A percentile compares a stretch with the other conserved stretches of the same genome.
Evolutionary conservation across 1,284 basidiomycete species (phyloP).

Genomic region (Ceratobasidium sp.): DNA sequence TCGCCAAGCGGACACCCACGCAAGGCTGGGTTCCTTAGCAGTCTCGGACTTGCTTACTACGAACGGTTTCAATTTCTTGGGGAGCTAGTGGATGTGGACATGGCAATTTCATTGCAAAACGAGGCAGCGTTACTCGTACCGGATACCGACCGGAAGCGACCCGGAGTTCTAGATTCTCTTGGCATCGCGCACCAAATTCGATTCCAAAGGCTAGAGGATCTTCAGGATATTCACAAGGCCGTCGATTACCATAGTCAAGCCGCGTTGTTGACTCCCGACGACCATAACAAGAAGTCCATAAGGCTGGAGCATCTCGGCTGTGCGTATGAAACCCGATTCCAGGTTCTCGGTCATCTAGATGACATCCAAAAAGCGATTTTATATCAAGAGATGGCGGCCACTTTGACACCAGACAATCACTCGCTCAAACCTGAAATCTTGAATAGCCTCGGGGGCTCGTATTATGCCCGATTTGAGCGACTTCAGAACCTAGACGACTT

Average conservation of each 20-base stretch:
- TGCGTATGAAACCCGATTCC: not conserved
- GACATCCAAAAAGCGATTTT: not conserved
- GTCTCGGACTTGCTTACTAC: not conserved
- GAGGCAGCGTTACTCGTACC: not conserved
- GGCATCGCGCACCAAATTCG: not conserved
- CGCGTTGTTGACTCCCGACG: not conserved
- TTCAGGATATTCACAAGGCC: not conserved
- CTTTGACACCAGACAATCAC: not conserved
- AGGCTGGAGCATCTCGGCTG: not conserved
- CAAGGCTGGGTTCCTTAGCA: not conserved
- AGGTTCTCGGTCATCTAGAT: not conserved
- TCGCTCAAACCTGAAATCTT: not conserved
- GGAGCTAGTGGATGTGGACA: slow-evolving; percentile 2
- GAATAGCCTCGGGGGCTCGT: not conserved
- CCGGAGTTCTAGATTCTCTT: not conserved
- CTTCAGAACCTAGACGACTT: not conserved
- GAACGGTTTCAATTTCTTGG: not conserved
- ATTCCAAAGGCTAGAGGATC: not conserved
- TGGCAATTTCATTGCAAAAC: not conserved
- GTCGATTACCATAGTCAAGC: not conserved
- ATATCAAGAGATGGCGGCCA: not conserved
- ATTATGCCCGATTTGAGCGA: not conserved
- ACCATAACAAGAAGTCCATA: not conserved
- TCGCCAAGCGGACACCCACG: slow-evolving; percentile 1
- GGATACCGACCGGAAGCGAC: not conserved